Evolutionary conservation across 495 filamentous ascomycete genomes (phyloP).

Genomic region (Cenococcum geophilum): DNA sequence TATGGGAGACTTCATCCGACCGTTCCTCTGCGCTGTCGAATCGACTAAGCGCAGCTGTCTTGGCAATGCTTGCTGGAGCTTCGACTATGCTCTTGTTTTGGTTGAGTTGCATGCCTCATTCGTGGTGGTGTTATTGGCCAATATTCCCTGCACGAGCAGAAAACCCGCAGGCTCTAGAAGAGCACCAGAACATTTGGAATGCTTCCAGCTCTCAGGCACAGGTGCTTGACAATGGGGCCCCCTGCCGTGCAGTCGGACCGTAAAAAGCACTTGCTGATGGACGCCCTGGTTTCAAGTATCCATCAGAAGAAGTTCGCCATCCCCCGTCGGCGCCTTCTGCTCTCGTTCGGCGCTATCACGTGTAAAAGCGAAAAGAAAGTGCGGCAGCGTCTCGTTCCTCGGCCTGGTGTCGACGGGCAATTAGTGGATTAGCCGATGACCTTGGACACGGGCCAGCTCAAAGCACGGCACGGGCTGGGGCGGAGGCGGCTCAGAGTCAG

Average conservation of each 20-base stretch:
- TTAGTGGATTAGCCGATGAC: not conserved
- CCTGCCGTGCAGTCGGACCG: not conserved
- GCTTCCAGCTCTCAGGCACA: conserved; percentile 4
- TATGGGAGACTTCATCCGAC: not conserved
- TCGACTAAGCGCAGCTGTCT: not conserved
- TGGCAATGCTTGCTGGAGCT: conserved; percentile 10
- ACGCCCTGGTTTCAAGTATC: not conserved
- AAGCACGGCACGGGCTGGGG: not conserved
- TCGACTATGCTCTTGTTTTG: conserved; percentile 1
- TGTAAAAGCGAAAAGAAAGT: not conserved
- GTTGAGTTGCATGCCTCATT: not conserved
- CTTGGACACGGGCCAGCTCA: not conserved
- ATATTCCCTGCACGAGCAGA: not conserved
- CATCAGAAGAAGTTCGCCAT: not conserved
- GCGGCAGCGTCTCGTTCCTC: not conserved
- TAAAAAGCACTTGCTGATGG: not conserved
- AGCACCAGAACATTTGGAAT: conserved; percentile 5
- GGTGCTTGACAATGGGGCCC: not conserved
- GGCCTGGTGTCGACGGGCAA: not conserved
- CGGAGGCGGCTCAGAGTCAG: conserved; percentile 2
- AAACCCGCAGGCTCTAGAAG: conserved; percentile 2
- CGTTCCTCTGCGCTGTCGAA: not conserved
- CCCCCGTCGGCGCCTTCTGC: not conserved
- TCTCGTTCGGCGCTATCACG: not conserved
- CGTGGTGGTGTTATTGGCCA: not conserved